Percentiles rank a stretch among this genome's conserved stretches.
phyloP scores from a whole-genome alignment of 1,139 yeast genomes.

The Debaryomyces singareniensis region DNA sequence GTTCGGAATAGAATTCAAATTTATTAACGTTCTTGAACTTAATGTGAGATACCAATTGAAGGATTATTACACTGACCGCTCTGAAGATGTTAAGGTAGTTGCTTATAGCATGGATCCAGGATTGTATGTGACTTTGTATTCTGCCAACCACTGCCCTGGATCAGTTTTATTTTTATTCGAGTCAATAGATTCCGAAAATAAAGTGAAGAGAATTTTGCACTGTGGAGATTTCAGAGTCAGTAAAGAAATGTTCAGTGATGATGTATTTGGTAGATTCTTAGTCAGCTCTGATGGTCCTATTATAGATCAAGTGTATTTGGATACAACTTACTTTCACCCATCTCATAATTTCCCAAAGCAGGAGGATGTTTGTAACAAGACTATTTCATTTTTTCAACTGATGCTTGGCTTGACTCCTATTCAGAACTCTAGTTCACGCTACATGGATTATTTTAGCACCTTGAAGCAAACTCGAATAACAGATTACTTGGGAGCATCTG shows the following conservation, averaged over 20 bases:
- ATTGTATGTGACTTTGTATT: conserved; percentile 55
- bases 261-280: conserved; percentile 22
- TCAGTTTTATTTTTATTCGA: conserved; percentile 76
- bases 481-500: conserved; percentile 24
- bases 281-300: conserved; percentile 13
- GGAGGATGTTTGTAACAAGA: conserved; percentile 51
- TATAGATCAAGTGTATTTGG: conserved; percentile 61
- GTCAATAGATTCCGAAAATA: conserved; percentile 26
- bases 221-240: conserved; percentile 91
- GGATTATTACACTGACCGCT: conserved; percentile 7
- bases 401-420: conserved; percentile 18
- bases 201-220: conserved; percentile 47
- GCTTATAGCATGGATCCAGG: conserved; percentile 24
- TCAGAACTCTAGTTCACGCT: conserved; percentile 14
- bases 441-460: conserved; percentile 34
- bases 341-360: conserved; percentile 74
- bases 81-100: conserved; percentile 10
- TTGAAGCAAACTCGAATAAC: conserved; percentile 38
- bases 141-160: conserved; percentile 97
- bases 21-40: conserved; percentile 41
- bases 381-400: conserved; percentile 48
- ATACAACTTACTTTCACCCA: conserved; percentile 83
- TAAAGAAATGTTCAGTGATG: conserved; percentile 32
- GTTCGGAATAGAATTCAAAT: conserved; percentile 51
- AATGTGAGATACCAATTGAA: conserved; percentile 30